These are phyloP conservation scores for Barnettozyma sp. DNA, from an alignment of 805 yeast species.

Conservation along the genomic window DNA sequence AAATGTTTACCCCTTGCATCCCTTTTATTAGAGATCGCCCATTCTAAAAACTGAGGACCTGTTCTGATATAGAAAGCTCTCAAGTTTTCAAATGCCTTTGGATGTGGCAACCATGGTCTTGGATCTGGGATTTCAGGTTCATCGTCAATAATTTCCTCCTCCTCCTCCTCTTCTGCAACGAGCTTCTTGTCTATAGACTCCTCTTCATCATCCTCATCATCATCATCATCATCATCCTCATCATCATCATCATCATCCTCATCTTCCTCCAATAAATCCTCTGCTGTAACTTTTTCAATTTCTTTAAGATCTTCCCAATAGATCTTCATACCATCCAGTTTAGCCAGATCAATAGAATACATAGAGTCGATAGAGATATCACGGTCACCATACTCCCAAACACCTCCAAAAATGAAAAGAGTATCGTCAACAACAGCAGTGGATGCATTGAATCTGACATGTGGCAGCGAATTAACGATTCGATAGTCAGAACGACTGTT, in stretches of 20 bases:
- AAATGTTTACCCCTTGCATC: conserved; percentile 85
- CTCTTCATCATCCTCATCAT: conserved; percentile 53
- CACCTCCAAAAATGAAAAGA: conserved; percentile 82
- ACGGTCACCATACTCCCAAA: conserved; percentile 81
- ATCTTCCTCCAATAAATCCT: conserved; percentile 62
- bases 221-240: conserved; percentile 65
- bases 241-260: conserved; percentile 61
- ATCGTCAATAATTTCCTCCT: conserved; percentile 51
- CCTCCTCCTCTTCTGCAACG: conserved; percentile 46
- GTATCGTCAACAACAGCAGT: conserved; percentile 81
- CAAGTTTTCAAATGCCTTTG: conserved; percentile 83
- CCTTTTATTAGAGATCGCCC: conserved; percentile 85
- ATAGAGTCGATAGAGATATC: conserved; percentile 82
- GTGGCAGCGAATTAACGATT: conserved; percentile 62
- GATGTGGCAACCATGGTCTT: conserved; percentile 96
- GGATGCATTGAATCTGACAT: conserved; percentile 80
- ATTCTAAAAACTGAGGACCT: conserved; percentile 80
- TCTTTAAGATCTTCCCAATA: conserved; percentile 80
- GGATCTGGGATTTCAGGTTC: conserved; percentile 79
- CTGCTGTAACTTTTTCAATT: conserved; percentile 43
- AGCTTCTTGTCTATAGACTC: conserved; percentile 34
- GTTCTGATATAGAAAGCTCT: conserved; percentile 82
- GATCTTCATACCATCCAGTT: conserved; percentile 79
- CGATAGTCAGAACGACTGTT: conserved; percentile 27
- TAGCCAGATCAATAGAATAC: conserved; percentile 79